Evolutionary conservation across 2,329 filamentous ascomycete genomes (phyloP), one percentile per base, ranked within the genome.

Genomic region (Furcasterigmium sp.): DNA sequence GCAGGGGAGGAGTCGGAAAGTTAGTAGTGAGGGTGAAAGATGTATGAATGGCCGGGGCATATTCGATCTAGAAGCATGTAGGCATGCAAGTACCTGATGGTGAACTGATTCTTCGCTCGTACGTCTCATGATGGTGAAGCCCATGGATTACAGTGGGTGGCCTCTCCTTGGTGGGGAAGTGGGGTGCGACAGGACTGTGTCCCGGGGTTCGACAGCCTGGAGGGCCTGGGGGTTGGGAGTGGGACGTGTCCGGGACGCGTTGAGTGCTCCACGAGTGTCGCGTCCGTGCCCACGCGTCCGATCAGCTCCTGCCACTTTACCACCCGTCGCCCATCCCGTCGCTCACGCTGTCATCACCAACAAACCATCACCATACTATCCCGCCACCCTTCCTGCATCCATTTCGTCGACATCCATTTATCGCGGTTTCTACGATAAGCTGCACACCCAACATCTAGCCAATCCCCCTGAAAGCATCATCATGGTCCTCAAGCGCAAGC

Each of bases 401-500:
- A 20, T 18, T 21, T 25, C 34, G n/a, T 13, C 14, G 15, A 40
- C 26, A 20, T 13, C 26, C 13, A 25, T 1, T 13, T 21, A n/a
- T n/a, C n/a, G n/a, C n/a, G n/a, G n/a, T n/a, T n/a, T n/a, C n/a
- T n/a, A n/a, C n/a, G n/a, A n/a, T n/a, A n/a, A n/a, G n/a, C n/a
- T n/a, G n/a, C n/a, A n/a, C n/a, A n/a, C 11, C 14, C 18, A 40
- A 21, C 21, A 4, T 32, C 37, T n/a, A 40, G 11, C 8, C 18
- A 21, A 17, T 11, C 18, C 17, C 38, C 10, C 28, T 21, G 29
- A 36, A 30, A 28, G 9, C 25, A 4, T 32, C 41, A 53, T 52
- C 49, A 80, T 78, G 75, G 58, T 71, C 20, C 64, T 80, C 56
- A 84, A 84, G 59, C 78, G 80, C 61, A 84, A 84, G 67, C 73